Evolutionary conservation across 2,329 filamentous ascomycete species (phyloP).

Genomic region (Colletotrichum tofieldiae): DNA sequence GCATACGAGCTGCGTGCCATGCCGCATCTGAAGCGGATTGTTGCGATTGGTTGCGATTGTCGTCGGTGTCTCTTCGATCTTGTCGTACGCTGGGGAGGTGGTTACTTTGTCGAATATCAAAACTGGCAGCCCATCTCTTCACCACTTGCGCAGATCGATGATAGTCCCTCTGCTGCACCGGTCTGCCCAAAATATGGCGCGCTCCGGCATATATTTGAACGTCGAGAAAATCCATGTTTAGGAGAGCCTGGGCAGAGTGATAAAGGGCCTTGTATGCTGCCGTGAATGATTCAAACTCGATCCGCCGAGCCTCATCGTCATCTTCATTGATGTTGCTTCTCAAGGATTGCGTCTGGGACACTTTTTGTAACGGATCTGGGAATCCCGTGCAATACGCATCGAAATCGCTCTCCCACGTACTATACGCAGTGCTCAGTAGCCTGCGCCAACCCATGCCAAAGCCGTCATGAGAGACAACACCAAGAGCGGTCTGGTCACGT

Average conservation of each 20-base stretch:
- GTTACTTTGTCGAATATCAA: neutral
- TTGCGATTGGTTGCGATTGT: neutral
- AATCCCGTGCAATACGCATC: conserved; percentile 64
- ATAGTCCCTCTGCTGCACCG: conserved; percentile 66
- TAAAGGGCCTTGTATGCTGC: conserved; percentile 70
- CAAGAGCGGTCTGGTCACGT: conserved; percentile 73
- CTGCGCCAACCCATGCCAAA: conserved; percentile 60
- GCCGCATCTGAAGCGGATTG: conserved; percentile 59
- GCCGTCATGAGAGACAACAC: conserved; percentile 52
- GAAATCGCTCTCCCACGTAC: conserved; percentile 72
- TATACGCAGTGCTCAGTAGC: conserved; percentile 68
- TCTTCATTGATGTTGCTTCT: neutral
- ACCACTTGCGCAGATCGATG: conserved; percentile 65
- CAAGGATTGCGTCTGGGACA: neutral
- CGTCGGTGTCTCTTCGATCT: neutral
- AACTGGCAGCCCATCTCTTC: conserved; percentile 62
- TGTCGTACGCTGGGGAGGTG: neutral
- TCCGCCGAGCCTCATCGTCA: conserved; percentile 25
- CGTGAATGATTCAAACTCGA: conserved; percentile 63
- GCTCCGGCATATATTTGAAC: conserved; percentile 75
- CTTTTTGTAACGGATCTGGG: conserved; percentile 44
- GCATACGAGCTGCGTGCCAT: conserved; percentile 68
- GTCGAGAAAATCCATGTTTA: conserved; percentile 73
- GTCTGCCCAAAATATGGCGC: conserved; percentile 70
- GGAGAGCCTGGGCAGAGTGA: conserved; percentile 69